Percentiles rank a stretch among this genome's conserved stretches.
Evolutionary conservation across 169 alveolate genomes (phyloP).

Genomic region (Eimeria necatrix): DNA sequence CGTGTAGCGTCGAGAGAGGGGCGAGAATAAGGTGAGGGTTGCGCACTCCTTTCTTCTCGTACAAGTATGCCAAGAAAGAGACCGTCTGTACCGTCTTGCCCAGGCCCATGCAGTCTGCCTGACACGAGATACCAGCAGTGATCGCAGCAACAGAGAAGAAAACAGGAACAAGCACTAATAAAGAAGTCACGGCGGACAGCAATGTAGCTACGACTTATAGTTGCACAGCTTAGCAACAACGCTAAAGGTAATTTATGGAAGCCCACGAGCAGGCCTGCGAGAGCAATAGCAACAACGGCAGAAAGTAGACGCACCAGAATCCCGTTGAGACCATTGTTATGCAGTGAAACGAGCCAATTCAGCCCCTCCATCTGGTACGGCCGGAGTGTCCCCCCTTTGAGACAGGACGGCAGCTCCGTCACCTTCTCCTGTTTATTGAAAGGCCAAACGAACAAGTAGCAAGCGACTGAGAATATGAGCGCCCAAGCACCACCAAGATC

Average conservation of each 20-base stretch:
- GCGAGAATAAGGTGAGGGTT: slow-evolving; percentile 98
- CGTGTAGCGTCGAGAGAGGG: slow-evolving; percentile 96
- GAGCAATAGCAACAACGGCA: slow-evolving; percentile 7
- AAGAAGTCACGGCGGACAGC: neutral
- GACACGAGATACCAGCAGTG: neutral
- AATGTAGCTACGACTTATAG: neutral
- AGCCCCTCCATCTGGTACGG: slow-evolving; percentile 94
- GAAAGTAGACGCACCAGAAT: slow-evolving; percentile 83
- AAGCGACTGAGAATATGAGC: neutral
- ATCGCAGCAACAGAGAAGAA: neutral
- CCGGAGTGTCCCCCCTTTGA: slow-evolving; percentile 92
- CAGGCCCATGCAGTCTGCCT: slow-evolving; percentile 98
- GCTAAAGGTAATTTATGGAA: neutral
- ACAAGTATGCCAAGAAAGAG: slow-evolving; percentile 93
- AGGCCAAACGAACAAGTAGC: neutral
- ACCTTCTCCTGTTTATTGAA: slow-evolving; percentile 89
- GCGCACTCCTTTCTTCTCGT: slow-evolving; percentile 93
- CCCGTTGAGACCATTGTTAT: slow-evolving; percentile 95
- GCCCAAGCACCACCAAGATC: too few relatives aligned
- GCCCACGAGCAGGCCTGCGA: neutral
- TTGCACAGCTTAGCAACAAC: neutral
- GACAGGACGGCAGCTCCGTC: slow-evolving; percentile 92
- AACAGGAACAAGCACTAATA: neutral
- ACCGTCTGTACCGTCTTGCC: slow-evolving; percentile 97
- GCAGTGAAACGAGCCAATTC: slow-evolving; percentile 95